Evolutionary conservation across 257 asterid genomes (phyloP).

Genomic region (Petunia secreta): DNA sequence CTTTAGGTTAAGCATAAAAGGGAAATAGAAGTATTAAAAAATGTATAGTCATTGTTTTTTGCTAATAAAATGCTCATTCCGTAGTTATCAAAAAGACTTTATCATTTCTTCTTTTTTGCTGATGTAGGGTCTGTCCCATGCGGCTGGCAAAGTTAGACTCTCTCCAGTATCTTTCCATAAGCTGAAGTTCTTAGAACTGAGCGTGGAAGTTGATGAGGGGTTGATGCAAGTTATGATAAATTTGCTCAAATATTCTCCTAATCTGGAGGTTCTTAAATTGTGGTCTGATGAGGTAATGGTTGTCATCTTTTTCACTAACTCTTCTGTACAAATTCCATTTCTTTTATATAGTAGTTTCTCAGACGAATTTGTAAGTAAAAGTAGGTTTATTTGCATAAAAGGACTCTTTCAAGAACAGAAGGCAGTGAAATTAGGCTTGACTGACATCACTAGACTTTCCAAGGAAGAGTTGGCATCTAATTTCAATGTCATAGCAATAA

Average conservation of each 20-base stretch:
- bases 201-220: not conserved
- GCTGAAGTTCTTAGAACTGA: slow-evolving; percentile 15
- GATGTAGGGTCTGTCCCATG: not conserved
- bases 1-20: not conserved
- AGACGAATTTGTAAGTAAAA: not conserved
- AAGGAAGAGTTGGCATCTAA: no score
- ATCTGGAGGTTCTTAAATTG: slow-evolving; percentile 12
- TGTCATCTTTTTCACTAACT: not conserved
- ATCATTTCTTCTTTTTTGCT: not conserved
- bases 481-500: not conserved
- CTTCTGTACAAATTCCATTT: not conserved
- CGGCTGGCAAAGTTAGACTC: not conserved
- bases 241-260: slow-evolving; percentile 20
- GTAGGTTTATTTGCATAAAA: not conserved
- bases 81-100: no score
- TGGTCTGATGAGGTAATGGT: slow-evolving; percentile 11
- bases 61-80: no score
- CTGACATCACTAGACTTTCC: not conserved
- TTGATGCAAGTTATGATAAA: not conserved
- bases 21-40: not conserved
- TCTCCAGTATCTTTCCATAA: not conserved
- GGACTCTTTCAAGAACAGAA: not conserved
- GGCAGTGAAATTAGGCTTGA: not conserved
- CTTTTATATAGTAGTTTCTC: not conserved
- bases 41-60: no score